Conservation (phyloP, 768 basidiomycete species). For the Mycena leptocephala region DNA sequence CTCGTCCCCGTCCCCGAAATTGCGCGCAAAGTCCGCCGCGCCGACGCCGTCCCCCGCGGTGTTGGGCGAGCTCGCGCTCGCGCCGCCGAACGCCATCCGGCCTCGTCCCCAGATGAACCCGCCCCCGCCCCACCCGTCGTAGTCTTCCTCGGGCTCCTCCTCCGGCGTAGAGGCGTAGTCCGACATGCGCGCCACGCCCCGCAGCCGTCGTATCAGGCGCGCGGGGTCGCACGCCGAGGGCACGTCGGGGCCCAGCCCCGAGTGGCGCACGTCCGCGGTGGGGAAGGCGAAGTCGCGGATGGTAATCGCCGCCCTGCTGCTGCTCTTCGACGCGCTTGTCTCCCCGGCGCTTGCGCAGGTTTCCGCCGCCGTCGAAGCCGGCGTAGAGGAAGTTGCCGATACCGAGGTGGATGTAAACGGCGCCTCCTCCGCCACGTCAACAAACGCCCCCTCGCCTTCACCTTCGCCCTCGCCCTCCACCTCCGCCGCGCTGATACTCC, state of each 20-base stretch:
- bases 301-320: slow-evolving; percentile 43
- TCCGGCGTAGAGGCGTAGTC: slow-evolving; percentile 4
- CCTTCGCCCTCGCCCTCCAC: background rate
- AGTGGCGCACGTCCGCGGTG: slow-evolving; percentile 51
- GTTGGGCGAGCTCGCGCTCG: slow-evolving; percentile 28
- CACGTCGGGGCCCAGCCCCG: slow-evolving; percentile 57
- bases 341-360: slow-evolving; percentile 21
- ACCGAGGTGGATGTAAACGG: background rate
- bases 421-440: background rate
- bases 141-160: slow-evolving; percentile 34
- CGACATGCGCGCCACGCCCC: slow-evolving; percentile 24
- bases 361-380: background rate
- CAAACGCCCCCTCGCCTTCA: background rate
- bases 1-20: slow-evolving; percentile 36
- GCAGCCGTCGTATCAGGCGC: slow-evolving; percentile 50
- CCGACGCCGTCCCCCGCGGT: slow-evolving; percentile 7
- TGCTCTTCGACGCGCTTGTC: background rate
- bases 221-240: slow-evolving; percentile 58
- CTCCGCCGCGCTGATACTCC: slow-evolving; percentile 28
- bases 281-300: slow-evolving; percentile 63
- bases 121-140: slow-evolving; percentile 17
- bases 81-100: slow-evolving; percentile 26
- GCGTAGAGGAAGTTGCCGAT: too few relatives aligned
- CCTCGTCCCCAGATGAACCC: slow-evolving; percentile 25
- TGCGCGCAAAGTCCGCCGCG: slow-evolving; percentile 33